Conservation (phyloP, 225 moss, liverwort and hornwort species). For the Sphagnum contortum region DNA sequence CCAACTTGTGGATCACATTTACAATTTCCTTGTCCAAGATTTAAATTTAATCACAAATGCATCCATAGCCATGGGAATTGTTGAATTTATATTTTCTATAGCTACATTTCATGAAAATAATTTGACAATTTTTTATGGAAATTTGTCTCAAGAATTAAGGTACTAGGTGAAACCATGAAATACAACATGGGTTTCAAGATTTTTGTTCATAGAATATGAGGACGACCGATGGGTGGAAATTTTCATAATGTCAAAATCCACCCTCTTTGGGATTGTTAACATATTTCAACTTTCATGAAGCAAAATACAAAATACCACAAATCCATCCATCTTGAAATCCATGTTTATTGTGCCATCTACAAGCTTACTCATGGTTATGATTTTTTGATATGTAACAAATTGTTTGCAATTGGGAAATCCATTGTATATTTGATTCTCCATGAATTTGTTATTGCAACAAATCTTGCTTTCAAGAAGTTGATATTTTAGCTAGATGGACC, state of each 20-base stretch:
- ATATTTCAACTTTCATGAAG: not conserved
- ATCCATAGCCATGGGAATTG: too few relatives aligned
- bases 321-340: not conserved
- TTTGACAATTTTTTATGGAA: too few relatives aligned
- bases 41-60: too few relatives aligned
- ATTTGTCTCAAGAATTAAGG: too few relatives aligned
- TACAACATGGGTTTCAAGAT: not conserved
- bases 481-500: not conserved
- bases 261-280: not conserved
- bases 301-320: not conserved
- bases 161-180: not conserved
- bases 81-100: too few relatives aligned
- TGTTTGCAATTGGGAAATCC: conserved; percentile 1
- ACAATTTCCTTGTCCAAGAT: too few relatives aligned
- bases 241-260: not conserved
- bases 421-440: not conserved
- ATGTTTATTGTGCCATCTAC: not conserved
- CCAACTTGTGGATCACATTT: too few relatives aligned
- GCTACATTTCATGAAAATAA: too few relatives aligned
- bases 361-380: not conserved
- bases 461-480: not conserved
- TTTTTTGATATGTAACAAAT: not conserved
- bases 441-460: not conserved
- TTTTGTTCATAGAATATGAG: not conserved
- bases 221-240: not conserved